A percentile compares a stretch with the other conserved stretches of the same genome.
phyloP scores from a whole-genome alignment of 805 yeast genomes.

The Cephaloascus fragrans region DNA sequence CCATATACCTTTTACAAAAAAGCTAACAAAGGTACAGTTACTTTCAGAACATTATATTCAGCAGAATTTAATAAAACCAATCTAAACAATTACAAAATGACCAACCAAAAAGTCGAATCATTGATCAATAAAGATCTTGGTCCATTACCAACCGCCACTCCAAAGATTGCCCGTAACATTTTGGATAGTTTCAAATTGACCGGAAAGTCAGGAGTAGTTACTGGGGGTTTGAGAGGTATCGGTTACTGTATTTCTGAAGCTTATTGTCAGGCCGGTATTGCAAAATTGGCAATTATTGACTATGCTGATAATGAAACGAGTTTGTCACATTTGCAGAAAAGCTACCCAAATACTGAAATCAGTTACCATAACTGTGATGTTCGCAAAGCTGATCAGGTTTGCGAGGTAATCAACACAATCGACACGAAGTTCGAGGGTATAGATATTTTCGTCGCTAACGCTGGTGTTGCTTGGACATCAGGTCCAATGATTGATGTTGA shows the following conservation, averaged over 20 bases:
- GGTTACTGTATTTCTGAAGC: constrained; percentile 38
- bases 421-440: constrained; percentile 66
- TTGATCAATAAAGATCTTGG: constrained; percentile 4
- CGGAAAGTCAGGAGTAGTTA: constrained; percentile 35
- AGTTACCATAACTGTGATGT: no score
- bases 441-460: constrained; percentile 82
- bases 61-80: no score
- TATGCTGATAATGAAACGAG: constrained; percentile 46
- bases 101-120: no score
- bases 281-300: no score
- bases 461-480: constrained; percentile 76
- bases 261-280: constrained; percentile 38
- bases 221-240: constrained; percentile 37
- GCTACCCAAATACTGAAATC: constrained; percentile 48
- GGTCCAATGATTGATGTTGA: constrained; percentile 40
- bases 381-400: constrained; percentile 38
- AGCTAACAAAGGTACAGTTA: no score
- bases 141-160: constrained; percentile 44
- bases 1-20: no score
- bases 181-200: constrained; percentile 29
- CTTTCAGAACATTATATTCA: no score
- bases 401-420: constrained; percentile 36
- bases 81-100: no score
- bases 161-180: constrained; percentile 29
- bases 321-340: constrained; percentile 50